phyloP scores from a whole-genome alignment of 768 basidiomycete genomes.

The Hygrophorus pudorinus region DNA sequence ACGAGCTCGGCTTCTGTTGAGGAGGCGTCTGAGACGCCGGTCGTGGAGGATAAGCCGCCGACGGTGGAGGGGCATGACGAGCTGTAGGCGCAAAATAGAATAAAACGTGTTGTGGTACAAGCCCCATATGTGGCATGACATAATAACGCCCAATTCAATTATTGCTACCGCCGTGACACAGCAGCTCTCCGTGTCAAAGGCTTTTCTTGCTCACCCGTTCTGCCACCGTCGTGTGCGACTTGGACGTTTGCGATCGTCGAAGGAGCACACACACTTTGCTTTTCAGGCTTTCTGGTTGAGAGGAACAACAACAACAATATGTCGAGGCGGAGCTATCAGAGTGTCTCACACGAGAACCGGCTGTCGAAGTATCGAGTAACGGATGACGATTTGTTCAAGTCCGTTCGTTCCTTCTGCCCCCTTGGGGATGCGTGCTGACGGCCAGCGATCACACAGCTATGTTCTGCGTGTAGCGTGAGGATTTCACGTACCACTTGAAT shows the following conservation, averaged over 20 bases:
- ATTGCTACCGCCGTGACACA: too few species aligned
- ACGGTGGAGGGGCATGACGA: too few species aligned
- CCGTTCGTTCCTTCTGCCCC: slow-evolving; percentile 12
- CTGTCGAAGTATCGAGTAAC: slow-evolving; percentile 68
- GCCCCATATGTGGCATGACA: too few species aligned
- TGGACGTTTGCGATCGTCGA: background rate
- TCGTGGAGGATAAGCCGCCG: too few species aligned
- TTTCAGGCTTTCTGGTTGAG: too few species aligned
- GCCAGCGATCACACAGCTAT: slow-evolving; percentile 40
- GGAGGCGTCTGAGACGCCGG: slow-evolving; percentile 5
- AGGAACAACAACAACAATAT: too few species aligned
- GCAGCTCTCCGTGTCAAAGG: too few species aligned
- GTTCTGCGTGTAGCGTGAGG: slow-evolving; percentile 81
- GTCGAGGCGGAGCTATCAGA: slow-evolving; percentile 72
- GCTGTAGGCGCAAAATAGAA: too few species aligned
- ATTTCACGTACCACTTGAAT: slow-evolving; percentile 27
- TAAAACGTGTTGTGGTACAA: too few species aligned
- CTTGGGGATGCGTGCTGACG: slow-evolving; percentile 1
- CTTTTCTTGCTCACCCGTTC: too few species aligned
- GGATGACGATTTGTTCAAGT: slow-evolving; percentile 86
- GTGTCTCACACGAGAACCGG: slow-evolving; percentile 61
- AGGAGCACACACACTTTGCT: background rate
- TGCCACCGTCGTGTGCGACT: too few species aligned
- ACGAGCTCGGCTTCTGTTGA: slow-evolving; percentile 13
- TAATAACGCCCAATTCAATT: too few species aligned